phyloP scores from a whole-genome alignment of 225 moss, liverwort and hornwort genomes.

The Asterella californica region DNA sequence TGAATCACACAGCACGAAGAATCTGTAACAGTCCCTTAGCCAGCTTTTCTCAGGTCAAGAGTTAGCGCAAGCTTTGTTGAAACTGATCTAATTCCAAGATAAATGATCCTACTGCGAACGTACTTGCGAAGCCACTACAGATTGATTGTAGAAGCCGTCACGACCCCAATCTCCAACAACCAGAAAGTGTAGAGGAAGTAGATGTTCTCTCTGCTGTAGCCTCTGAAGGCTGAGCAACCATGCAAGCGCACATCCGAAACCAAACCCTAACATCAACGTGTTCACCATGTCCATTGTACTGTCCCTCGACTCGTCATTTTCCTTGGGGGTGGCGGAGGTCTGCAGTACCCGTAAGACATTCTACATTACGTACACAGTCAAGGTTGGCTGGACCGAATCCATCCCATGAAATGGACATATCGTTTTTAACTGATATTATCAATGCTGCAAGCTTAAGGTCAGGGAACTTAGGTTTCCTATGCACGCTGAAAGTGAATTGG shows the following conservation, averaged over 20 bases:
- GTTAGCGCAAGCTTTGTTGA: background rate
- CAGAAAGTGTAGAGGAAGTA: constrained; percentile 22
- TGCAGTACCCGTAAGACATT: background rate
- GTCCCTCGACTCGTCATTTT: background rate
- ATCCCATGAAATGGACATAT: background rate
- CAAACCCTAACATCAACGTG: constrained; percentile 31
- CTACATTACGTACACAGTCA: background rate
- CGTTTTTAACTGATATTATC: background rate
- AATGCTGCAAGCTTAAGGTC: background rate
- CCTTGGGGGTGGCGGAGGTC: background rate
- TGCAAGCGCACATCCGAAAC: constrained; percentile 30
- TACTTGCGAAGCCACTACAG: constrained; percentile 31
- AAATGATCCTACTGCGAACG: too few relatives aligned
- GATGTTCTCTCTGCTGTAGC: background rate
- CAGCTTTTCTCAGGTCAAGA: background rate
- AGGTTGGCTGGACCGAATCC: background rate
- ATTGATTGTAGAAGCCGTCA: constrained; percentile 32
- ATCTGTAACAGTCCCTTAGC: background rate
- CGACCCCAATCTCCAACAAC: constrained; percentile 41
- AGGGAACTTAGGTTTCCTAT: too few relatives aligned
- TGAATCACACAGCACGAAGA: constrained; percentile 21
- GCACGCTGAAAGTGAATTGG: too few relatives aligned
- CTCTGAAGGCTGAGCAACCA: constrained; percentile 21
- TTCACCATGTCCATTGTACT: constrained; percentile 14
- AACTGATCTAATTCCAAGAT: too few relatives aligned